A percentile compares a stretch with the other conserved stretches of the same genome.
These are phyloP conservation scores for Exidia glandulosa DNA, from an alignment of 768 basidiomycete species.

Conservation along the genomic window DNA sequence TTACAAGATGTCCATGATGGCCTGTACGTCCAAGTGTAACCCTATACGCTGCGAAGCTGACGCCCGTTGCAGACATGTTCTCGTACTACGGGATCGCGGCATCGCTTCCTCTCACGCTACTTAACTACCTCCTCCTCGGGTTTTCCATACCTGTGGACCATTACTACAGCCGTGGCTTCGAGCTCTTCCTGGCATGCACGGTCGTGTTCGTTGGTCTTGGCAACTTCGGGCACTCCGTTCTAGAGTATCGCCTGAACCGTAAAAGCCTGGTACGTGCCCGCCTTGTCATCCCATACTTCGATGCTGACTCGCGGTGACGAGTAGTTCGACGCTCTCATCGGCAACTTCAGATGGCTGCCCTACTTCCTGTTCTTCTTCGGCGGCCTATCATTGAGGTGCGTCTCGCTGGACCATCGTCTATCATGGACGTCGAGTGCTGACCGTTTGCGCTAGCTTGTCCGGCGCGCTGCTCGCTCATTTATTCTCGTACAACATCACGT, in stretches of 20 bases:
- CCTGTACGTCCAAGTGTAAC: not conserved
- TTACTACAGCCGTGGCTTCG: constrained; percentile 60
- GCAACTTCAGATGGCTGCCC: not conserved
- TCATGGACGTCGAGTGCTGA: not conserved
- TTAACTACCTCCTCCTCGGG: constrained; percentile 65
- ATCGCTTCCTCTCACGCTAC: constrained; percentile 45
- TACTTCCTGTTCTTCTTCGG: constrained; percentile 55
- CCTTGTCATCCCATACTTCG: not conserved
- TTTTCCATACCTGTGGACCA: constrained; percentile 52
- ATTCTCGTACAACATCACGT: constrained; percentile 29
- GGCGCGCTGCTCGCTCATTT: constrained; percentile 30
- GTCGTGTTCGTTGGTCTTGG: constrained; percentile 32
- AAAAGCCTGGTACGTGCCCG: constrained; percentile 23
- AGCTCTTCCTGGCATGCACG: constrained; percentile 64
- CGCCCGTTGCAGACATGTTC: constrained; percentile 24
- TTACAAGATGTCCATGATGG: constrained; percentile 71
- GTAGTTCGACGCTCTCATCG: not conserved
- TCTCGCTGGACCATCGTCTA: not conserved
- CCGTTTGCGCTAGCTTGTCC: not conserved
- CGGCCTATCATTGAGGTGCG: constrained; percentile 29
- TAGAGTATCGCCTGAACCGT: constrained; percentile 57
- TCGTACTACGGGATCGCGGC: constrained; percentile 54
- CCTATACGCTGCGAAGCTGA: not conserved
- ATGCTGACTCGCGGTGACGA: no score
- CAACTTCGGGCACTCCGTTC: constrained; percentile 54